Percentiles rank a stretch among this genome's conserved stretches.
Conservation (phyloP, 192 early-diverging fungal species). For the Rhizophlyctis rosea region DNA sequence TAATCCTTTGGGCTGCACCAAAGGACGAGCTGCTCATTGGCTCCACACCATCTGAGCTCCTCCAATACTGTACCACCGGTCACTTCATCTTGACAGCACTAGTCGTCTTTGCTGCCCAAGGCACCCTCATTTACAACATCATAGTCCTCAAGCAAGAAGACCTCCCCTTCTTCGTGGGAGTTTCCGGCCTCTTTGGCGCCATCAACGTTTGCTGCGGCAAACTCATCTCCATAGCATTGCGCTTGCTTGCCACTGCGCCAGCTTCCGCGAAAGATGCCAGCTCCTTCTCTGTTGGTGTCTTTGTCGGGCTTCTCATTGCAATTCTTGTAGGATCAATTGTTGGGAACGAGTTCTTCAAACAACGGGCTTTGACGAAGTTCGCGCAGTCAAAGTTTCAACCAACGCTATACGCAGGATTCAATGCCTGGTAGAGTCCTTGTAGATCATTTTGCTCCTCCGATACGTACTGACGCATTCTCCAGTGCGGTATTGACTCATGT, state of each 20-base stretch:
- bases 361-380: constrained; percentile 30
- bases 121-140: too few species aligned
- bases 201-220: constrained; percentile 28
- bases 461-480: background rate
- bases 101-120: too few species aligned
- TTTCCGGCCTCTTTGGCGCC: constrained; percentile 30
- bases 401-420: constrained; percentile 32
- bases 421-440: constrained; percentile 16
- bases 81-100: too few species aligned
- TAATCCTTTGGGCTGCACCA: constrained; percentile 30
- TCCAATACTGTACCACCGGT: too few species aligned
- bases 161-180: constrained; percentile 13
- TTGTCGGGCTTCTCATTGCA: too few species aligned
- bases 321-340: too few species aligned
- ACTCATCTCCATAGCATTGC: constrained; percentile 18
- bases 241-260: background rate
- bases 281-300: too few species aligned
- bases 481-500: constrained; percentile 19
- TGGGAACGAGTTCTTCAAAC: constrained; percentile 32
- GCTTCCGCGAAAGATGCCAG: background rate
- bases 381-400: constrained; percentile 30
- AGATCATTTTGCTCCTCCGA: background rate
- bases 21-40: background rate
- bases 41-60: too few species aligned
- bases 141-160: background rate